phyloP scores from a whole-genome alignment of 768 basidiomycete species.

The Pholiota molesta region DNA sequence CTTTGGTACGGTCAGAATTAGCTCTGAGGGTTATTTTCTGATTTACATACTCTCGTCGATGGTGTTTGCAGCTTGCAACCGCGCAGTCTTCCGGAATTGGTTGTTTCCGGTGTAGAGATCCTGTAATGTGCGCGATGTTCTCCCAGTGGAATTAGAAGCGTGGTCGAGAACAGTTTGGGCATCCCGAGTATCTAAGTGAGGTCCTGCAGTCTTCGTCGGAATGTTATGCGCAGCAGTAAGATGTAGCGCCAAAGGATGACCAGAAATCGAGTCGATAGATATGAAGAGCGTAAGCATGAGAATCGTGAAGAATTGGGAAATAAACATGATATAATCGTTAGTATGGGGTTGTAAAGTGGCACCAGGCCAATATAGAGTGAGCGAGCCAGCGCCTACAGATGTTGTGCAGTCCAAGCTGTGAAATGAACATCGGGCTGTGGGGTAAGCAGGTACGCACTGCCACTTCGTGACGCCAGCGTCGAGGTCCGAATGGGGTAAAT shows the following conservation, averaged over 20 bases:
- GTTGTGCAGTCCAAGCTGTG: constrained; percentile 23
- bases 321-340: constrained; percentile 8
- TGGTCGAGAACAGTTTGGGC: constrained; percentile 8
- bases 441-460: background rate
- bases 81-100: constrained; percentile 25
- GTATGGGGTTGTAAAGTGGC: constrained; percentile 12
- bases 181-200: constrained; percentile 2
- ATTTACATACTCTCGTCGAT: constrained; percentile 24
- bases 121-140: constrained; percentile 21
- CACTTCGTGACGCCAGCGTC: background rate
- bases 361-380: constrained; percentile 33
- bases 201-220: background rate
- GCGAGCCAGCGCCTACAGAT: constrained; percentile 35
- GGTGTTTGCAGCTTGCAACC: constrained; percentile 14
- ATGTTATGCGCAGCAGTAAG: background rate
- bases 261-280: constrained; percentile 13
- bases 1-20: constrained; percentile 16
- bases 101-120: constrained; percentile 29
- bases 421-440: background rate
- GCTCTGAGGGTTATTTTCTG: background rate
- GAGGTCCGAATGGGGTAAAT: background rate
- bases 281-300: constrained; percentile 21
- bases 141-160: background rate
- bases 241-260: constrained; percentile 21
- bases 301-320: constrained; percentile 13